Evolutionary conservation across 2,329 filamentous ascomycete species (phyloP).

Genomic region (Raffaelea deltoideospora): DNA sequence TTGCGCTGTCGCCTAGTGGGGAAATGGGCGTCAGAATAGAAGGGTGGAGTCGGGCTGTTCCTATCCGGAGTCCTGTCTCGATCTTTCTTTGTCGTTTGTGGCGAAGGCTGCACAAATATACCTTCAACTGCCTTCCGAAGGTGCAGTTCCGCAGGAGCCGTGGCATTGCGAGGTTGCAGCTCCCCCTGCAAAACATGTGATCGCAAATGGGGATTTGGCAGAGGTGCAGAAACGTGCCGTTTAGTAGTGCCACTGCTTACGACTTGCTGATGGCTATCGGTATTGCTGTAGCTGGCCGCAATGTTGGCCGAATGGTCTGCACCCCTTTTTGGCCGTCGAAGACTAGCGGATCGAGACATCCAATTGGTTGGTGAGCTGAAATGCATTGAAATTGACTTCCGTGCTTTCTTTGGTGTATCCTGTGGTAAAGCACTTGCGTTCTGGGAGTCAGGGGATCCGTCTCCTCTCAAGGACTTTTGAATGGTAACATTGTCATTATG

Average conservation of each 20-base stretch:
- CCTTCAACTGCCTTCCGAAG: conserved; percentile 14
- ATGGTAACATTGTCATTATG: no score
- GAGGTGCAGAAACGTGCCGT: conserved; percentile 39
- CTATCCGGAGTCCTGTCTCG: neutral
- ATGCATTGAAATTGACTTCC: conserved; percentile 43
- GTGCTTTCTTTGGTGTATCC: conserved; percentile 27
- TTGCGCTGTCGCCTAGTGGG: conserved; percentile 22
- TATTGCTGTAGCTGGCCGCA: neutral
- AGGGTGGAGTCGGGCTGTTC: conserved; percentile 3
- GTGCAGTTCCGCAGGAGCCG: conserved; percentile 25
- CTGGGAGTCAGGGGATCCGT: neutral
- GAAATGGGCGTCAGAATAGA: conserved; percentile 1
- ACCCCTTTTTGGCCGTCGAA: conserved; percentile 38
- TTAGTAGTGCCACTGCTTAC: conserved; percentile 16
- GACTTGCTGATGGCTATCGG: neutral
- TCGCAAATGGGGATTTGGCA: conserved; percentile 1
- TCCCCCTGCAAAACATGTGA: conserved; percentile 1
- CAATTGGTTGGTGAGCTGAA: conserved; percentile 41
- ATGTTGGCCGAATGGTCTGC: conserved; percentile 8
- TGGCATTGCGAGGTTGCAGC: conserved; percentile 18
- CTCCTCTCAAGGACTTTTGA: no score
- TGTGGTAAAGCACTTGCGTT: conserved; percentile 14
- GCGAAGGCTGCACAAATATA: conserved; percentile 9
- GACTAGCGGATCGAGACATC: conserved; percentile 40
- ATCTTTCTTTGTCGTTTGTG: conserved; percentile 1